phyloP scores from a whole-genome alignment of 345 rosid genomes.

The Aurinia saxatilis region DNA sequence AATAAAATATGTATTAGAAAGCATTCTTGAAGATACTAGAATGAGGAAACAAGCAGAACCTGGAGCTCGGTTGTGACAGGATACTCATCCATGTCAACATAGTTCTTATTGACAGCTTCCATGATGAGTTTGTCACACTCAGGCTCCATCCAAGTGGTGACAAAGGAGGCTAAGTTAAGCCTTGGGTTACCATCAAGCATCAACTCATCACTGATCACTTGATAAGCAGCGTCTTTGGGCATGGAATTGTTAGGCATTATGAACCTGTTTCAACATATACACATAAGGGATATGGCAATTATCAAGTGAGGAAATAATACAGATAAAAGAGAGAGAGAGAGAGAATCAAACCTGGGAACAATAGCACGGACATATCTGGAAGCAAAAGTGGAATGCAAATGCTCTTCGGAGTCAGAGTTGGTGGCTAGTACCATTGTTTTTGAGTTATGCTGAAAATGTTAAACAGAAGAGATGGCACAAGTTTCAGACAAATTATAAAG shows the following conservation, averaged over 20 bases:
- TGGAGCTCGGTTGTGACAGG: conserved; percentile 84
- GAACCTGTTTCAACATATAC: conserved; percentile 33
- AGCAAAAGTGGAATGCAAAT: conserved; percentile 63
- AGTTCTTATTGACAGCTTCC: conserved; percentile 64
- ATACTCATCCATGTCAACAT: conserved; percentile 81
- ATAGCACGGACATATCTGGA: conserved; percentile 70
- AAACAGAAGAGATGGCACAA: not conserved
- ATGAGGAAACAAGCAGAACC: conserved; percentile 23
- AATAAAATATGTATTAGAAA: not conserved
- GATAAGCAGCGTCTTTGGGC: conserved; percentile 77
- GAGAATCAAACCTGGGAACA: conserved; percentile 40
- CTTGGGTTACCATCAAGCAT: conserved; percentile 80
- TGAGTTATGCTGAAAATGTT: not conserved
- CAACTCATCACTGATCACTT: conserved; percentile 65
- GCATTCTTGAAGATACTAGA: not conserved
- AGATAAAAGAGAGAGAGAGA: not conserved
- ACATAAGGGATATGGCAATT: not conserved
- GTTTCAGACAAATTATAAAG: not conserved
- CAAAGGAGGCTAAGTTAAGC: conserved; percentile 73
- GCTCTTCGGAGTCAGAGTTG: conserved; percentile 38
- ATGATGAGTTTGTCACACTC: conserved; percentile 71
- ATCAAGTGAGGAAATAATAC: not conserved
- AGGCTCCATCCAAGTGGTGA: conserved; percentile 88
- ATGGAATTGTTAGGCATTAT: conserved; percentile 54
- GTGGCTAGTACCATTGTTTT: conserved; percentile 42